These are phyloP conservation scores for Xylaria palmicola DNA, from an alignment of 495 filamentous ascomycete genomes.

Conservation along the genomic window DNA sequence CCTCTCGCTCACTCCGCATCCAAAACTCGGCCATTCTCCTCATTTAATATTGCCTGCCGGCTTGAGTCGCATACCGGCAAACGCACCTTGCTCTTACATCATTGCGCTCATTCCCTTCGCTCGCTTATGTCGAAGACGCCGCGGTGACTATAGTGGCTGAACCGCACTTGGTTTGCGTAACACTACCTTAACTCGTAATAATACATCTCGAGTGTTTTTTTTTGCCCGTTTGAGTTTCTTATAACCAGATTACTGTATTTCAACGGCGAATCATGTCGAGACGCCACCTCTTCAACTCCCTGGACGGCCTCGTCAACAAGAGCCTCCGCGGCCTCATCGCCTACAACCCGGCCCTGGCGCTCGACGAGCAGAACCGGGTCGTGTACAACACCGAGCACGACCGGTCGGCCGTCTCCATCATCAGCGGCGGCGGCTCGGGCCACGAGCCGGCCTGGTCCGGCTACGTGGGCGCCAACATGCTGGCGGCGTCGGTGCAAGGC, in stretches of 20 bases:
- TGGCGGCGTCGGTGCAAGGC: constrained; percentile 58
- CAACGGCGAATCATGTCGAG: constrained; percentile 41
- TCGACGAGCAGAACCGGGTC: constrained; percentile 56
- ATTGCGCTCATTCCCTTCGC: background rate
- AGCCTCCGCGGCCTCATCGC: constrained; percentile 55
- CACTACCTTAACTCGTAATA: background rate
- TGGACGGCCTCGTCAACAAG: constrained; percentile 55
- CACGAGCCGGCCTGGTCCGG: constrained; percentile 66
- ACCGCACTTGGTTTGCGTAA: background rate
- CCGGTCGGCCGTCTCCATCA: constrained; percentile 53
- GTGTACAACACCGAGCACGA: constrained; percentile 55
- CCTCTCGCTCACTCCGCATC: background rate
- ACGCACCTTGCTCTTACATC: background rate
- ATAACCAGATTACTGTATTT: background rate
- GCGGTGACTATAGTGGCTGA: background rate
- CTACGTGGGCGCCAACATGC: constrained; percentile 61
- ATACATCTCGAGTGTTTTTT: background rate
- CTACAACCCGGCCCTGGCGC: constrained; percentile 55
- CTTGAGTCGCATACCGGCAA: background rate
- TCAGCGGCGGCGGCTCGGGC: constrained; percentile 60
- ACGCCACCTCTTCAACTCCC: constrained; percentile 44
- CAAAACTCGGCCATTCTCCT: constrained; percentile 7
- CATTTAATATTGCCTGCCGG: background rate
- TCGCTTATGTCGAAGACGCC: background rate
- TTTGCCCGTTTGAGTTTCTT: background rate